Percentiles rank a stretch among this genome's conserved stretches.
phyloP scores from a whole-genome alignment of 1,284 basidiomycete species.

The Ceratorhiza oryzae-sativae region DNA sequence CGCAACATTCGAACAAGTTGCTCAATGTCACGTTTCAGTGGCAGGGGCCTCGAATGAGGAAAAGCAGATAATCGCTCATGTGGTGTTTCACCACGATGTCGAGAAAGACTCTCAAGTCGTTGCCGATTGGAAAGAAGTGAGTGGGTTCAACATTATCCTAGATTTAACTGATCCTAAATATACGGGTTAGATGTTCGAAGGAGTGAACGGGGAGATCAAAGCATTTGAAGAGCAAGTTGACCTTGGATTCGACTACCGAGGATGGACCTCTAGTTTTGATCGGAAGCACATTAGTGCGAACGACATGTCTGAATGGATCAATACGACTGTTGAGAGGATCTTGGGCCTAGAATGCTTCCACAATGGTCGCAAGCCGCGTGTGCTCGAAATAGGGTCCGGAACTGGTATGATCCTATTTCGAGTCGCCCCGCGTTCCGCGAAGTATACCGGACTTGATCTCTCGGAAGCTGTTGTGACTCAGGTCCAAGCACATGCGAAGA shows the following conservation, averaged over 20 bases:
- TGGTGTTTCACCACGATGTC: background rate
- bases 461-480: background rate
- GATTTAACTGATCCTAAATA: too few species aligned
- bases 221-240: background rate
- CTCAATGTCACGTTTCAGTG: background rate
- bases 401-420: slow-evolving; percentile 1
- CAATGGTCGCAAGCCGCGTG: background rate
- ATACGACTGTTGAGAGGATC: background rate
- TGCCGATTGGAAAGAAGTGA: background rate
- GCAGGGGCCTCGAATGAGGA: background rate
- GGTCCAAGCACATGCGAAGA: background rate
- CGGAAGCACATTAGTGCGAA: background rate
- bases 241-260: background rate
- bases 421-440: background rate
- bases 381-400: background rate
- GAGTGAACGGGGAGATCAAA: background rate
- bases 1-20: background rate
- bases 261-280: background rate
- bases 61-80: background rate
- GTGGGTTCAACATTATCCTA: background rate
- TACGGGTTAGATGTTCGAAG: background rate
- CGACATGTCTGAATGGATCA: background rate
- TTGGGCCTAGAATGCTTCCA: background rate
- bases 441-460: background rate
- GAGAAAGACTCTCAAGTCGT: background rate